Evolutionary conservation across 371 early-diverging fungal genomes (phyloP), one percentile per base, ranked within the genome.

Genomic region (Mortierella sp.): DNA sequence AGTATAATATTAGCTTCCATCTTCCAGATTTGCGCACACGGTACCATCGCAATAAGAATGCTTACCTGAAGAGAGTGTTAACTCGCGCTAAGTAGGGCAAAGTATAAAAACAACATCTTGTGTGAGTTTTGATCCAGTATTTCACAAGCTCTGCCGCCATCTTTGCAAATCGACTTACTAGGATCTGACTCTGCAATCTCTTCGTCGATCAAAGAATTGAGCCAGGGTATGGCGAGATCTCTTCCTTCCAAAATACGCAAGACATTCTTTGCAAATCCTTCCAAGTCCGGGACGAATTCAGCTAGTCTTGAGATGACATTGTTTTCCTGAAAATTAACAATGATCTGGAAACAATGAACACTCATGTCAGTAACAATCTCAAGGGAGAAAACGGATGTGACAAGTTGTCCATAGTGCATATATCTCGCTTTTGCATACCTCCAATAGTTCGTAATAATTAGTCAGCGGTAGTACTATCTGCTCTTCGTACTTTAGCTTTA

Each of bases 401-500:
- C 18, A 45, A 9, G 45, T 16, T 45, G 10, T 12, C 10, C 45
- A 16, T 3, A 16, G 45, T 18, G 11, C 30, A 24, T 24, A 55
- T 3, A 14, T 5, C 8, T 55, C 28, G 20, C 30, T 28, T 10
- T 55, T 28, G 10, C 66, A 70, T 79, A 84, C 86, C 37, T 83
- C 83, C 24, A 83, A 20, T 8, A 87, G 49, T 14, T 70, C 72
- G 8, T 32, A 39, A 69, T 90, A 90, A 16, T 83, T 78, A 0
- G 66, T 66, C 1, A 83, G 57, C 0, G 88, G 75, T 9, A 91
- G 66, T 9, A 93, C 88, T 6, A 89, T 66, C 28, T 88, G 85
- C 62, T 92, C 91, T 20, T 92, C 90, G 52, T 89, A 87, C 35
- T 88, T 81, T 26, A 90, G 49, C 66, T 89, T 87, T 6, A 93